Evolutionary conservation across 73 alveolate species (phyloP).

Genomic region (Stentor coeruleus): DNA sequence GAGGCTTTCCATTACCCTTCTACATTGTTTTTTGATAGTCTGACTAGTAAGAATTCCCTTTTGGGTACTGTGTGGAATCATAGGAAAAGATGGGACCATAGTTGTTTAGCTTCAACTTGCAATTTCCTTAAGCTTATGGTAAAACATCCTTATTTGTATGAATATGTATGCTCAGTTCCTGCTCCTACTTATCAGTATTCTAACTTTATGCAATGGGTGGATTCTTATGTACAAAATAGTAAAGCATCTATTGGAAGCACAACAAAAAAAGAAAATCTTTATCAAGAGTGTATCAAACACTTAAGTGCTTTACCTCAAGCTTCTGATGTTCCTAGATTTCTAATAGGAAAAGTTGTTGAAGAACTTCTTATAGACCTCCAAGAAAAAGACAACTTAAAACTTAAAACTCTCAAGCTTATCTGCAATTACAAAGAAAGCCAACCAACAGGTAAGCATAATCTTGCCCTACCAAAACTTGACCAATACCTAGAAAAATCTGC

Average conservation of each 20-base stretch:
- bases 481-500: no score
- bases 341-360: neutral
- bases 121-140: neutral
- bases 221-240: slow-evolving; percentile 40
- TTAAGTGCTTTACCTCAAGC: neutral
- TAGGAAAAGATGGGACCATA: slow-evolving; percentile 16
- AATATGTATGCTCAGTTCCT: slow-evolving; percentile 31
- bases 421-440: no score
- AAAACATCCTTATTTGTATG: slow-evolving; percentile 14
- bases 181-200: slow-evolving; percentile 59
- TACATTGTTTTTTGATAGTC: neutral
- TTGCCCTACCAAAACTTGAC: no score
- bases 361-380: neutral
- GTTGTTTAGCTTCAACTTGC: neutral
- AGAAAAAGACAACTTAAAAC: neutral
- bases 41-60: neutral
- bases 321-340: neutral
- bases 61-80: slow-evolving; percentile 1
- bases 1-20: slow-evolving; percentile 22
- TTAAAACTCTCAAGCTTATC: neutral
- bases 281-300: neutral
- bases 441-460: no score
- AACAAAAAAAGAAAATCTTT: neutral
- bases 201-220: slow-evolving; percentile 57
- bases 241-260: neutral